phyloP scores from a whole-genome alignment of 2,329 filamentous ascomycete species.

The Penicillium oxalicum region DNA sequence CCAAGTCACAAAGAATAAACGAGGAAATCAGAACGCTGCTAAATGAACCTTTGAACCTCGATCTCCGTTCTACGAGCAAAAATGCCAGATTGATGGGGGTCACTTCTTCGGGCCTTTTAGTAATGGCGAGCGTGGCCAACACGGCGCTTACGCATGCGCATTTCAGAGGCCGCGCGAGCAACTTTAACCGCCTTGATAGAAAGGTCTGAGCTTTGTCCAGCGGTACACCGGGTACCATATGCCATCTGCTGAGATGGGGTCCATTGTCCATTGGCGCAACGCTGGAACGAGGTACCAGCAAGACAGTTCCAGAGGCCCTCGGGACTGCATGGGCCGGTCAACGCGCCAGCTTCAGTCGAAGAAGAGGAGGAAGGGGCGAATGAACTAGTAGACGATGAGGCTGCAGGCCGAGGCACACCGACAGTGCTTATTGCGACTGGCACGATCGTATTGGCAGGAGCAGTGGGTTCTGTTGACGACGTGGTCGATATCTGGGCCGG shows the following conservation, averaged over 20 bases:
- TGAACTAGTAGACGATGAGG: constrained; percentile 3
- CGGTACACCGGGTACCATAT: constrained; percentile 48
- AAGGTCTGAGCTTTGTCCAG: constrained; percentile 30
- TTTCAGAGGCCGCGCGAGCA: constrained; percentile 22
- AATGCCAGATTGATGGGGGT: background rate
- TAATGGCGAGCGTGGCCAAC: constrained; percentile 19
- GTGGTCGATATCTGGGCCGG: background rate
- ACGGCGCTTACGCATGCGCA: constrained; percentile 26
- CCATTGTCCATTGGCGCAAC: constrained; percentile 57
- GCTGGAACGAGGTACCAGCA: constrained; percentile 53
- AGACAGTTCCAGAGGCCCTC: constrained; percentile 58
- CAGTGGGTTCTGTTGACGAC: background rate
- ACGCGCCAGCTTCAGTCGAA: constrained; percentile 26
- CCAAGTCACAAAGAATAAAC: too few species aligned
- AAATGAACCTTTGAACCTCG: too few species aligned
- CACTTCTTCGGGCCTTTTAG: constrained; percentile 5
- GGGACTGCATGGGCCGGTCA: constrained; percentile 43
- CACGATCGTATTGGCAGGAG: too few species aligned
- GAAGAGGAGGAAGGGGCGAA: constrained; percentile 11
- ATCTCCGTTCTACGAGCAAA: too few species aligned
- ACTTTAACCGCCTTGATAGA: constrained; percentile 19
- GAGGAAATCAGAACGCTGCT: too few species aligned
- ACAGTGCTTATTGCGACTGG: too few species aligned
- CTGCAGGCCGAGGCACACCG: background rate
- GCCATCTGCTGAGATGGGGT: constrained; percentile 46